phyloP scores from a whole-genome alignment of 1,284 basidiomycete genomes.

The Phellopilus nigrolimitatus region DNA sequence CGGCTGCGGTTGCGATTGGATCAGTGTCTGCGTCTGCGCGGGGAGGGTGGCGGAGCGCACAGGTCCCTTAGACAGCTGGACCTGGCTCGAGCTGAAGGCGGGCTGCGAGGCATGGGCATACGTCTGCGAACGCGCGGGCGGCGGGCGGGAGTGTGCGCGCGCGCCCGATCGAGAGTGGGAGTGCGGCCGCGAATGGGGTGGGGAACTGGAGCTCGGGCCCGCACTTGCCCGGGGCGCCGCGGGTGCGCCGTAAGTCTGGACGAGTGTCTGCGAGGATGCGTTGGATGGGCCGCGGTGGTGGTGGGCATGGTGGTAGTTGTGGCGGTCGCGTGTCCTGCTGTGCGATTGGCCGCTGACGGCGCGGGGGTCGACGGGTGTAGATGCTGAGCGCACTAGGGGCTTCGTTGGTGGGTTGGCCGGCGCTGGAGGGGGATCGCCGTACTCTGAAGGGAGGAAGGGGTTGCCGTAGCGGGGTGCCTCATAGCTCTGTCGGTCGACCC shows the following conservation, averaged over 20 bases:
- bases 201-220: conserved; percentile 1
- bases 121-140: background rate
- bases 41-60: background rate
- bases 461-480: conserved; percentile 27
- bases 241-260: background rate
- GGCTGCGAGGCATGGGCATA: conserved; percentile 7
- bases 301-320: background rate
- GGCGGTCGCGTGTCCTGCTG: background rate
- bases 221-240: background rate
- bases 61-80: background rate
- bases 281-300: background rate
- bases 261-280: conserved; percentile 2
- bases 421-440: background rate
- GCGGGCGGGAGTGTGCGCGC: conserved; percentile 4
- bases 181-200: conserved; percentile 5
- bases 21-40: conserved; percentile 6
- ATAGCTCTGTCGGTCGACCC: conserved; percentile 32
- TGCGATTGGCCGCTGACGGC: background rate
- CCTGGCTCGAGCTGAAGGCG: background rate
- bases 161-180: conserved; percentile 10
- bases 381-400: conserved; percentile 8
- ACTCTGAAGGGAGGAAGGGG: conserved; percentile 25
- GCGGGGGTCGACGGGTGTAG: conserved; percentile 8
- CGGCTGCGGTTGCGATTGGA: too few relatives aligned
- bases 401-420: background rate